These are phyloP conservation scores for Tanacetum coccineum DNA, from an alignment of 129 eudicot genomes.

Conservation along the genomic window DNA sequence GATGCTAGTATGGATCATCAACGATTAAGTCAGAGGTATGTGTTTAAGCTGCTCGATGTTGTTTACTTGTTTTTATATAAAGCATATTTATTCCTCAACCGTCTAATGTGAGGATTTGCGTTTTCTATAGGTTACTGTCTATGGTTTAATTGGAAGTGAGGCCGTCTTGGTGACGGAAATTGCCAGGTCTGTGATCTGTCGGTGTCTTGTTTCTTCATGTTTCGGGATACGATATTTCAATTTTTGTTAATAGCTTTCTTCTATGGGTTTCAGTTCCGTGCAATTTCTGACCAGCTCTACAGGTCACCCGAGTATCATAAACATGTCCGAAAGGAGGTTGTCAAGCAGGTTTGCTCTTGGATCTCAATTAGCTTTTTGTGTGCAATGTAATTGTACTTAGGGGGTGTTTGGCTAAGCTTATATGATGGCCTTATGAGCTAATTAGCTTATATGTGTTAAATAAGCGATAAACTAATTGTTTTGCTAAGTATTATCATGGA, in stretches of 20 bases:
- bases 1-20: conserved; percentile 83
- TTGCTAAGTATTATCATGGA: too few species aligned
- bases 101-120: too few species aligned
- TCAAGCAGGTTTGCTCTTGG: conserved; percentile 64
- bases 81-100: too few species aligned
- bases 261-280: conserved; percentile 62
- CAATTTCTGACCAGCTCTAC: conserved; percentile 75
- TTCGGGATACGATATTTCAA: not conserved
- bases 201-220: conserved; percentile 6
- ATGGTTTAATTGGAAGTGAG: conserved; percentile 65
- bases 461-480: too few species aligned
- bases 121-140: too few species aligned
- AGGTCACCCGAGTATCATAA: conserved; percentile 74
- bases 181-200: conserved; percentile 52
- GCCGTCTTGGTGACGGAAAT: conserved; percentile 83
- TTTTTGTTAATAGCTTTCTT: not conserved
- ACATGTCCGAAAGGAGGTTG: conserved; percentile 82
- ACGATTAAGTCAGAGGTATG: conserved; percentile 67
- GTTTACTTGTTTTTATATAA: too few species aligned
- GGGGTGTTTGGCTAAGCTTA: too few species aligned
- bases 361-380: not conserved
- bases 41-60: conserved; percentile 50
- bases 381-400: not conserved
- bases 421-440: too few species aligned
- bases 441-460: too few species aligned